Conservation (phyloP, 768 basidiomycete species). For the Trametes cinnabarina region DNA sequence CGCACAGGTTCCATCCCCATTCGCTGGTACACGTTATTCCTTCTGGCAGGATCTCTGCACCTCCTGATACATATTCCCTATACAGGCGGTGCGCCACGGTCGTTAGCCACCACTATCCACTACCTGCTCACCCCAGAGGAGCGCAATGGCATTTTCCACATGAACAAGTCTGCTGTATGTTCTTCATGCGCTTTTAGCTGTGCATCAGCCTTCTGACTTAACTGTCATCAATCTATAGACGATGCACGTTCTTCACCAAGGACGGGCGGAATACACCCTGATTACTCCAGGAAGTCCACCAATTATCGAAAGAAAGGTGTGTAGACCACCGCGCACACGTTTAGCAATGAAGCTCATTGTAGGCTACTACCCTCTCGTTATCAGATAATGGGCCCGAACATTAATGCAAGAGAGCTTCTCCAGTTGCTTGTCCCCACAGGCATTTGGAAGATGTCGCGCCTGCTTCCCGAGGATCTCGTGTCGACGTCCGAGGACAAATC, state of each 20-base stretch:
- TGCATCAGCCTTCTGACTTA: background rate
- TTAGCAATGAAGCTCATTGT: background rate
- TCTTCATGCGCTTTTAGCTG: background rate
- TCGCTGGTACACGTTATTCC: slow-evolving; percentile 26
- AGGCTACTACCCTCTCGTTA: background rate
- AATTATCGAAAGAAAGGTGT: slow-evolving; percentile 36
- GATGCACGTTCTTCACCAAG: slow-evolving; percentile 50
- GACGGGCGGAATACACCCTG: slow-evolving; percentile 50
- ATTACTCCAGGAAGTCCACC: slow-evolving; percentile 35
- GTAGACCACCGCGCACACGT: no score
- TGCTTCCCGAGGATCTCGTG: slow-evolving; percentile 43
- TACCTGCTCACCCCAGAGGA: slow-evolving; percentile 45
- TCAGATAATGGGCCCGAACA: slow-evolving; percentile 41
- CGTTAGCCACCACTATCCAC: slow-evolving; percentile 46
- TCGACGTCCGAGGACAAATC: slow-evolving; percentile 31
- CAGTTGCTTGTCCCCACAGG: slow-evolving; percentile 52
- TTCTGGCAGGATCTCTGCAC: no score
- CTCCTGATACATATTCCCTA: background rate
- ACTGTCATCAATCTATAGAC: slow-evolving; percentile 33
- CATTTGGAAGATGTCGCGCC: slow-evolving; percentile 55
- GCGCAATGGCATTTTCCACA: slow-evolving; percentile 42
- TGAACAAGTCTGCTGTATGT: slow-evolving; percentile 48
- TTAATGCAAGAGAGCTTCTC: slow-evolving; percentile 41
- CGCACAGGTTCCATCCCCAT: slow-evolving; percentile 32
- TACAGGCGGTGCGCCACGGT: slow-evolving; percentile 29